These are phyloP conservation scores for Paraphoma chrysanthemicola DNA, from an alignment of 2,329 filamentous ascomycete genomes.

Conservation along the genomic window DNA sequence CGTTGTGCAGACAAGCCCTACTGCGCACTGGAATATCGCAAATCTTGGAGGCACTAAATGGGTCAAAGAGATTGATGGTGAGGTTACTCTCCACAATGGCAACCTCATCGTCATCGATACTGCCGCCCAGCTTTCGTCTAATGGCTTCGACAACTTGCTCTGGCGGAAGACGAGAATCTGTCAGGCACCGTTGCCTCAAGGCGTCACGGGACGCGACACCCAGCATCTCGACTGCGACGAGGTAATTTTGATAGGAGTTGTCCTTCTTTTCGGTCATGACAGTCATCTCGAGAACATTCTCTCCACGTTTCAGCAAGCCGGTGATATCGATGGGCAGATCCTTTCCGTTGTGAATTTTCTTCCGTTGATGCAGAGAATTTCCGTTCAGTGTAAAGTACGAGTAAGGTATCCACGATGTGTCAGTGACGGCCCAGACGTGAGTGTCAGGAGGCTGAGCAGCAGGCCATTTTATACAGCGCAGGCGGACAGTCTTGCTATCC, in stretches of 20 bases:
- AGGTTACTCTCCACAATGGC: constrained; percentile 48
- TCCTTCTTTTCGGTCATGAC: constrained; percentile 39
- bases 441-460: constrained; percentile 47
- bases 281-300: constrained; percentile 66
- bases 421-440: constrained; percentile 67
- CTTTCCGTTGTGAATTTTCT: constrained; percentile 75
- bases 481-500: constrained; percentile 68
- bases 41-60: constrained; percentile 56
- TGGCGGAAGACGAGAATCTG: constrained; percentile 47
- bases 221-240: constrained; percentile 74
- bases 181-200: constrained; percentile 41
- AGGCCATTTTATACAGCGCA: constrained; percentile 68
- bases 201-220: constrained; percentile 56
- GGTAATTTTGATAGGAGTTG: constrained; percentile 55
- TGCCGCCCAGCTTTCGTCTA: constrained; percentile 54
- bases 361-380: constrained; percentile 60
- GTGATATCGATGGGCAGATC: constrained; percentile 81
- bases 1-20: constrained; percentile 72
- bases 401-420: constrained; percentile 72
- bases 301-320: constrained; percentile 60
- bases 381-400: constrained; percentile 75
- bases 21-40: constrained; percentile 78
- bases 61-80: constrained; percentile 56
- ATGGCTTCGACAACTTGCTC: constrained; percentile 65
- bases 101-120: constrained; percentile 62